A percentile compares a stretch with the other conserved stretches of the same genome.
These are phyloP conservation scores for Rosa chinensis DNA, from an alignment of 306 rosid species.

Conservation along the genomic window DNA sequence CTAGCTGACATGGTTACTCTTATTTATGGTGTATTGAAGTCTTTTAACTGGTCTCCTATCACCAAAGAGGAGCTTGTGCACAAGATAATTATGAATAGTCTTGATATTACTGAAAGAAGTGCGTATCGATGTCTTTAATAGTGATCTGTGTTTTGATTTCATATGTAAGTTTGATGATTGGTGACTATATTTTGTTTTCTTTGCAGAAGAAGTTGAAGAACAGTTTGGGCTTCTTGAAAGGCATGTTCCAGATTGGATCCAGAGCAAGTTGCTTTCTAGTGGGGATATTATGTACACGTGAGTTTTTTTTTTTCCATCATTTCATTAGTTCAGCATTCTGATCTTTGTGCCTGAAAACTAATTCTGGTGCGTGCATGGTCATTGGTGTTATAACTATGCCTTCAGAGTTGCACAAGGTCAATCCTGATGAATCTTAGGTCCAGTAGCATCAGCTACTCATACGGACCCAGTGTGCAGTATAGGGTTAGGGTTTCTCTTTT, in stretches of 20 bases:
- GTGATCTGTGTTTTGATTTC: conserved; percentile 19
- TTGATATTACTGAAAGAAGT: conserved; percentile 60
- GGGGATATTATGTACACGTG: conserved; percentile 57
- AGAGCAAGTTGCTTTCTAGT: conserved; percentile 38
- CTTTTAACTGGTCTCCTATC: conserved; percentile 47
- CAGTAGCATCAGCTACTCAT: neutral
- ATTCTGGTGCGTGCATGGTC: neutral
- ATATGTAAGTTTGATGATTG: conserved; percentile 21
- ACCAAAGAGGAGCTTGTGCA: conserved; percentile 77
- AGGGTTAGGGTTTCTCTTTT: neutral
- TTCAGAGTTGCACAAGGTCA: neutral
- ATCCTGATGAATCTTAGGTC: neutral
- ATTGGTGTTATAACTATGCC: neutral
- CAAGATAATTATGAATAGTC: conserved; percentile 55
- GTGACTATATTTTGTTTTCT: conserved; percentile 24
- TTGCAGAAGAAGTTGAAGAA: conserved; percentile 66
- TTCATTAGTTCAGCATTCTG: neutral
- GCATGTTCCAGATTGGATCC: conserved; percentile 62
- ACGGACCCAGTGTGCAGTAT: neutral
- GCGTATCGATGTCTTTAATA: conserved; percentile 22
- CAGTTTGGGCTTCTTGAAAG: conserved; percentile 47
- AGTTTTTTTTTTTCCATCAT: conserved; percentile 13
- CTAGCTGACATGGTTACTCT: conserved; percentile 52
- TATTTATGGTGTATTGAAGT: conserved; percentile 49
- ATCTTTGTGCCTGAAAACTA: neutral